These are phyloP conservation scores for Trifolium repens DNA, from an alignment of 306 rosid genomes.

Conservation along the genomic window DNA sequence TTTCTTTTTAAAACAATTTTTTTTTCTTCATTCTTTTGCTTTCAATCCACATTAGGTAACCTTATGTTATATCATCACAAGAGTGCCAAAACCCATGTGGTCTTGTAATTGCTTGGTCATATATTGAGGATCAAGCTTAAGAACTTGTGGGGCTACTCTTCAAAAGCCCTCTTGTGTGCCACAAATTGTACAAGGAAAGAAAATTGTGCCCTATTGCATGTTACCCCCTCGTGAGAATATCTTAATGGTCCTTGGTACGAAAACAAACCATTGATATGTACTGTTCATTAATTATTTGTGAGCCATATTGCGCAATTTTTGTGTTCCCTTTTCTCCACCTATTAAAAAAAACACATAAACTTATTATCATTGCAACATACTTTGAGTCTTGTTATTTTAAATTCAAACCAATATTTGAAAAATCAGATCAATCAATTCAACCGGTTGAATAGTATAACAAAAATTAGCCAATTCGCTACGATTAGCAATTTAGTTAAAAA, in stretches of 20 bases:
- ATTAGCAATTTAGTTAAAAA: too few species aligned
- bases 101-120: constrained; percentile 68
- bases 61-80: constrained; percentile 47
- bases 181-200: neutral
- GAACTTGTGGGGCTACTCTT: constrained; percentile 54
- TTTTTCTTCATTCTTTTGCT: constrained; percentile 18
- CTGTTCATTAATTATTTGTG: constrained; percentile 45
- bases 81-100: constrained; percentile 86
- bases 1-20: constrained; percentile 2
- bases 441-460: neutral
- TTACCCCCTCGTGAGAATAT: constrained; percentile 86
- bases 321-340: neutral
- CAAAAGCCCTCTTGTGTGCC: neutral
- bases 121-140: constrained; percentile 40
- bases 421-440: neutral
- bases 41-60: constrained; percentile 55
- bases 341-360: neutral
- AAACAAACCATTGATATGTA: constrained; percentile 50
- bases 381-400: constrained; percentile 27
- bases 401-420: neutral
- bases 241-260: constrained; percentile 66
- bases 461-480: neutral
- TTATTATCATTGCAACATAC: neutral
- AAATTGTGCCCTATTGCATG: constrained; percentile 55
- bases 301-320: constrained; percentile 18